Base-by-base conservation (phyloP, 768 basidiomycete genomes). In the Lactarius psammicola region DNA sequence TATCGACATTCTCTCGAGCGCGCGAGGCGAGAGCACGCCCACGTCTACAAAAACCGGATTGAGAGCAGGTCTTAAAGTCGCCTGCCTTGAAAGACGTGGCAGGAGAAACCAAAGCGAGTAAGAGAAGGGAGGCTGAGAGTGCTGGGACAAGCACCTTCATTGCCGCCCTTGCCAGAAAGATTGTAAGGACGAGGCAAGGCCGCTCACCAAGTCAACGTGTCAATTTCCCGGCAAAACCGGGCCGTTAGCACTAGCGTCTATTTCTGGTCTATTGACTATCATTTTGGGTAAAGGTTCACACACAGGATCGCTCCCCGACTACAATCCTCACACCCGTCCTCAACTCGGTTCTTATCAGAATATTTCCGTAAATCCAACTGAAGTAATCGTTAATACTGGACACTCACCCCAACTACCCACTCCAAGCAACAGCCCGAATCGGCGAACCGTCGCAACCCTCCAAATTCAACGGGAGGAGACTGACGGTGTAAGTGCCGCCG, bases 31-130 rank as follows among this genome's bases (percentile, higher is more conserved):
- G 85, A 0, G 89, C 90, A 56, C 96, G 87, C 59, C 95, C 94
- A 54, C 89, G 78, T n/a, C 92, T 85, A 80, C 97, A 98, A 78
- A 99, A 98, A 23, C 92, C 95, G 0, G 94, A 85, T 76, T 98
- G 93, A n/a, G 83, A 82, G 73, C 97, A 98, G 64, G 87, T 93
- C 77, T 97, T 98, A 83, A 95, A 99, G 77, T 98, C 94, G 65
- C 89, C 83, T 23, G 81, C 78, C 78, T 92, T 92, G 77, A 92
- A 85, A 40, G 88, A 85, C 33, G 82, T 70, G 7, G 80, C 74
- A 20, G 74, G 65, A 18, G 77, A 76, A 5, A 76, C 68, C 40
- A 66, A 69, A 31, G 74, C 69, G 20, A 79, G 71, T 54, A 76
- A 71, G 57, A 80, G 72, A 62, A 81, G 59, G 26, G 59, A 36